Conservation (phyloP, 495 filamentous ascomycete species). For the Penicillium maclennaniae region DNA sequence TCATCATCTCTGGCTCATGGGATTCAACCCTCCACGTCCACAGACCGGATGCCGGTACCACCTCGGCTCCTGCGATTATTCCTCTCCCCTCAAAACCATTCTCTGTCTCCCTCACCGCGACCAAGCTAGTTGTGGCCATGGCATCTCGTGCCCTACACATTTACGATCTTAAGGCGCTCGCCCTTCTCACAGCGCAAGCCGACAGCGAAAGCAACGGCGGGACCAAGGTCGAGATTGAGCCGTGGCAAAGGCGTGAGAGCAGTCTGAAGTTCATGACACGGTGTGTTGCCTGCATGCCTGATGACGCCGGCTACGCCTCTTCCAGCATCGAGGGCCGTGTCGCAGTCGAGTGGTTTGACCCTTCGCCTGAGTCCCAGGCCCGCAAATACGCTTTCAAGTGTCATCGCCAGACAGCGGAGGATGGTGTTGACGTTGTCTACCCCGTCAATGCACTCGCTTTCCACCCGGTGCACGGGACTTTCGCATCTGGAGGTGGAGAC, state of each 20-base stretch:
- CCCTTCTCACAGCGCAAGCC: conserved; percentile 48
- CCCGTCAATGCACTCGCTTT: conserved; percentile 93
- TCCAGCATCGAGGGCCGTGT: conserved; percentile 89
- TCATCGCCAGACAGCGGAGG: conserved; percentile 66
- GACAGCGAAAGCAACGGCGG: conserved; percentile 27
- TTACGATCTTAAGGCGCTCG: conserved; percentile 76
- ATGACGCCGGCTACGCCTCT: conserved; percentile 85
- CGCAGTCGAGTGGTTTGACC: conserved; percentile 96
- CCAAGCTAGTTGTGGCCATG: conserved; percentile 92
- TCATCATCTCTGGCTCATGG: conserved; percentile 90
- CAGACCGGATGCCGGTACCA: conserved; percentile 44
- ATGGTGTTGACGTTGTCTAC: conserved; percentile 83
- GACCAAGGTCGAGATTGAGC: conserved; percentile 57
- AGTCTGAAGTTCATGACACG: conserved; percentile 94
- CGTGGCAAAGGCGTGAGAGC: conserved; percentile 87
- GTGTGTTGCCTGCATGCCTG: conserved; percentile 93
- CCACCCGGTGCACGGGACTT: conserved; percentile 86
- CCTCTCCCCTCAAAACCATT: conserved; percentile 79
- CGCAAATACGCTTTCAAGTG: conserved; percentile 99
- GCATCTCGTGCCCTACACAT: conserved; percentile 86
- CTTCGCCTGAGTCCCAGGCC: conserved; percentile 74
- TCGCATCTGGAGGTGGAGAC: conserved; percentile 90
- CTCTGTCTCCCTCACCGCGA: conserved; percentile 73
- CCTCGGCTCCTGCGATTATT: conserved; percentile 52
- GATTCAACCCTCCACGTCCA: conserved; percentile 86